Evolutionary conservation across 1,284 basidiomycete genomes (phyloP), one percentile per base, ranked within the genome.

Genomic region (Ustilago trichophora): DNA sequence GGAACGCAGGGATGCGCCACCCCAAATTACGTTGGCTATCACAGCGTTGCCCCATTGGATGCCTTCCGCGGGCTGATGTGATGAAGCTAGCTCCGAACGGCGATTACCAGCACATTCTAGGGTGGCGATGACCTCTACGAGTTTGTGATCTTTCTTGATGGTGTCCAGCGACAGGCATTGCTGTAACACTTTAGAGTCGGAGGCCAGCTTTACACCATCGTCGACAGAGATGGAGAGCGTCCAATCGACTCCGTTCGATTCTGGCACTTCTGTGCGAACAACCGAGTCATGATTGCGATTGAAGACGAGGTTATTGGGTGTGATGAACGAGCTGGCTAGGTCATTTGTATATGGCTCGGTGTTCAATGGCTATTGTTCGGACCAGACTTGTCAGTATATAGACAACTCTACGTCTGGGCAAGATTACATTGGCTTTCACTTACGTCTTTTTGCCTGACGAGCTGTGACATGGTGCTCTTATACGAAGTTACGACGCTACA

Each of bases 31-130:
- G 38, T 70, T 73, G 31, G 60, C 60, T n/a, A 74, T 71, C 21
- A 60, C 68, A 3, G 67, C 72, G 7, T 60, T 46, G 21, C 56
- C 49, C 73, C 73, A 75, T 22, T 67, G 62, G 5, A 75, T 56
- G 6, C 73, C 73, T 33, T 73, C 67, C 4, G 62, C 45, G n/a
- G 65, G 35, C 16, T 31, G 31, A n/a, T 60, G 45, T 8, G 46
- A 49, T 3, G 60, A 31, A 3, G 50, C 40, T 26, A 75, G 47
- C 46, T 75, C 73, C 2, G 56, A 29, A 8, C 72, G 34, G n/a
- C 73, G 48, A 26, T 75, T 75, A 1, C 72, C 72, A 7, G 73
- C 73, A 19, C 73, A 75, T 37, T 75, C 72, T 29, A 75, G 54
- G 1, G 66, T 69, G 13, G 73, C 71, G 4, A 57, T 38, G 7